Percentiles rank a stretch among this genome's conserved stretches.
Evolutionary conservation across 2,329 filamentous ascomycete species (phyloP).

Genomic region (Emergomyces africanus): DNA sequence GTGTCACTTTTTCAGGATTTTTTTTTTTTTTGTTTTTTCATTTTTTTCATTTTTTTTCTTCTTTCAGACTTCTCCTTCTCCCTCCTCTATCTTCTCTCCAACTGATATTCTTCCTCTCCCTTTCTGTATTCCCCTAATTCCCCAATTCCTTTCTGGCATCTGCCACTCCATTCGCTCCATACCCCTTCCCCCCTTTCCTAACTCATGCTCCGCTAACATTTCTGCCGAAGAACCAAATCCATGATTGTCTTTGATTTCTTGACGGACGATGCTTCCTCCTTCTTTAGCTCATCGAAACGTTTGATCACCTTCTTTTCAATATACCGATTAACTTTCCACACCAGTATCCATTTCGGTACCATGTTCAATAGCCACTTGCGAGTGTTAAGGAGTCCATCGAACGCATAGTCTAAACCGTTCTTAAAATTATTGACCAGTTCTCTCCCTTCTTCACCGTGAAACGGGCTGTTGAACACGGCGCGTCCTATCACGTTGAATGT

Average conservation of each 20-base stretch:
- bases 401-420: slow-evolving; percentile 8
- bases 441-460: slow-evolving; percentile 21
- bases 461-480: slow-evolving; percentile 16
- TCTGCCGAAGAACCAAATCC: slow-evolving; percentile 9
- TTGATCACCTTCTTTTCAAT: not conserved
- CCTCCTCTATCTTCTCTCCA: not conserved
- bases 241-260: slow-evolving; percentile 1
- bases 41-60: too few species aligned
- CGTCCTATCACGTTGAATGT: slow-evolving; percentile 14
- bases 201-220: slow-evolving; percentile 12
- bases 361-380: not conserved
- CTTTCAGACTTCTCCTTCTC: too few species aligned
- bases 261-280: not conserved
- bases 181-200: slow-evolving; percentile 2
- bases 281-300: not conserved
- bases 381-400: slow-evolving; percentile 16
- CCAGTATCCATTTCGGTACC: slow-evolving; percentile 8
- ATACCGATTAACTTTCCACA: slow-evolving; percentile 8
- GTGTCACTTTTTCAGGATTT: not conserved
- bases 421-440: slow-evolving; percentile 7
- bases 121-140: not conserved
- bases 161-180: slow-evolving; percentile 8
- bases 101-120: slow-evolving; percentile 2
- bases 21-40: too few species aligned
- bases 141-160: slow-evolving; percentile 15